Base-by-base conservation (phyloP, 1,284 basidiomycete genomes). In the Sphagnurus paluster region DNA sequence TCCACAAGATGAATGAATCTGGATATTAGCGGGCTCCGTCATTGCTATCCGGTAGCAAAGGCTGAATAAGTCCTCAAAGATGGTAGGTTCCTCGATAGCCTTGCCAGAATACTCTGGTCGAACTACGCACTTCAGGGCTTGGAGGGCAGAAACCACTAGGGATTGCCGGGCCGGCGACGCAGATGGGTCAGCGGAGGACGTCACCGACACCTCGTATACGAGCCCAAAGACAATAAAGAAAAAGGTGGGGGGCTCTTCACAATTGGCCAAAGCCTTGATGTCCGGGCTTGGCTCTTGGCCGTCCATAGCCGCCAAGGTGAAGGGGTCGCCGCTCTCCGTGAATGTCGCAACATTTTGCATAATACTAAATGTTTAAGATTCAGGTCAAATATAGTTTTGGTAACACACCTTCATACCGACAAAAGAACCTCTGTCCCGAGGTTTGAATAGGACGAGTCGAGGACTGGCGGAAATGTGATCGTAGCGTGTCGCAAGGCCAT, bases 141-240 rank as follows among this genome's bases (percentile, higher is more conserved):
- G 80, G 10, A 98, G 76, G 4, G 89, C 84, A 10, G 90, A 84
- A n/a, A 87, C 74, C 5, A 84, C 71, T 5, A 73, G 72, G 5
- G 72, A 65, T 51, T 72, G 68, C 7, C 75, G 71, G 4, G 66
- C 58, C 33, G 66, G 59, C 29, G 65, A 66, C 0, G 69, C 62
- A 8, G 69, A 60, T 34, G 77, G 72, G 53, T 85, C 76, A 26
- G 83, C 67, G 1, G 86, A 79, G 1, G 86, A 77, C 1, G 81
- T 78, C 1, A 87, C 84, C 8, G 98, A 73, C 0, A 90, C 84
- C 64, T 99, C 96, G 55, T 92, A 98, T 0, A 96, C 87, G 16
- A 99, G 77, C 9, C 96, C 96, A 60, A 97, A 98, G 9, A 98
- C 65, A 11, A 93, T 79, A 66, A 87, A 93, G 69, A 98, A 98